phyloP scores from a whole-genome alignment of 495 filamentous ascomycete genomes.

The Monascus purpureus region DNA sequence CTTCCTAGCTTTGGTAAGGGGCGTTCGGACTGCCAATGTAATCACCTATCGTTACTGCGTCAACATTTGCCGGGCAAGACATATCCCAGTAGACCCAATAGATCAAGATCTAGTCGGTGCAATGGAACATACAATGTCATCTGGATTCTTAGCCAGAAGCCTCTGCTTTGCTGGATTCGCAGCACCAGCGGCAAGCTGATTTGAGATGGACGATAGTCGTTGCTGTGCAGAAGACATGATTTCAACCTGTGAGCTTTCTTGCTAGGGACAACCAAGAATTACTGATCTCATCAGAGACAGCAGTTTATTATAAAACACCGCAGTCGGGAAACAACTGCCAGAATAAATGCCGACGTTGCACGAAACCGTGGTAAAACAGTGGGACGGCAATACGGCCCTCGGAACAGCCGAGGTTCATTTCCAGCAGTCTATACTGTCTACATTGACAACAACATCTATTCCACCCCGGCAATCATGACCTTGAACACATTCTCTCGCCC shows the following conservation, averaged over 20 bases:
- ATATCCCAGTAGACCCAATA: not conserved
- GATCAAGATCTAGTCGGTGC: not conserved
- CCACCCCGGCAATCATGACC: too few species aligned
- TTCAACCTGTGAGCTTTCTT: too few species aligned
- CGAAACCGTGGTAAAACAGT: too few species aligned
- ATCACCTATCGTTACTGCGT: slow-evolving; percentile 70
- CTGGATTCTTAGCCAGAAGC: slow-evolving; percentile 25
- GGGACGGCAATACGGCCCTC: too few species aligned
- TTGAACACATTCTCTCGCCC: too few species aligned
- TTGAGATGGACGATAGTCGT: slow-evolving; percentile 25
- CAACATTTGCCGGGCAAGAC: not conserved
- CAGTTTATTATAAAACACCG: too few species aligned
- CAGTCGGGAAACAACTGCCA: too few species aligned
- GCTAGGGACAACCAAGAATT: too few species aligned
- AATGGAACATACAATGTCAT: slow-evolving; percentile 26
- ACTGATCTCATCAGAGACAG: slow-evolving; percentile 3
- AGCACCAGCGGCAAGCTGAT: slow-evolving; percentile 20
- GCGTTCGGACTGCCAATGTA: slow-evolving; percentile 65
- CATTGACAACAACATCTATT: too few species aligned
- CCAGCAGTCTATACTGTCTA: too few species aligned
- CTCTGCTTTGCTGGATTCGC: slow-evolving; percentile 18
- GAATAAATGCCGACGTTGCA: too few species aligned
- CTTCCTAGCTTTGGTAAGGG: slow-evolving; percentile 64
- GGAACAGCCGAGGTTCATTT: too few species aligned
- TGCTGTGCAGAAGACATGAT: slow-evolving; percentile 32